Conservation (phyloP, 1,284 basidiomycete genomes). For the Neolentinus lepideus region DNA sequence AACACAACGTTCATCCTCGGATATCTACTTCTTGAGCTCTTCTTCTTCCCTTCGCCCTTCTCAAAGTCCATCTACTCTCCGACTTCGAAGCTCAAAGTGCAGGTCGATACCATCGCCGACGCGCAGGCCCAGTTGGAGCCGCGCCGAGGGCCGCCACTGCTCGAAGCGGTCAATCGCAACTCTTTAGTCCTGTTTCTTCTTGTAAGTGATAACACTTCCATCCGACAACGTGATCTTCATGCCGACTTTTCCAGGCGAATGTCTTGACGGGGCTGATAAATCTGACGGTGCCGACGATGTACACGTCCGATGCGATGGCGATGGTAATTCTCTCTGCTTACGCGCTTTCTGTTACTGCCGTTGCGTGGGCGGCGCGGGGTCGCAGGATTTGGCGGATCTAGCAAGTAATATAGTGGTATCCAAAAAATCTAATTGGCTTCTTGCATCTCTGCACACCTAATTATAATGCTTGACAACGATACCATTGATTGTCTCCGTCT, state of each 20-base stretch:
- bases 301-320: conserved; percentile 49
- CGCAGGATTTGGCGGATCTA: conserved; percentile 20
- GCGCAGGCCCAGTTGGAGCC: conserved; percentile 8
- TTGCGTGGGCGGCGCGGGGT: conserved; percentile 50
- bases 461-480: conserved; percentile 29
- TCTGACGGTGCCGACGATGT: conserved; percentile 79
- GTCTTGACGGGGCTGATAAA: conserved; percentile 84
- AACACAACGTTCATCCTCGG: conserved; percentile 83
- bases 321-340: conserved; percentile 67
- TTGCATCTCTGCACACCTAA: conserved; percentile 8
- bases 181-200: conserved; percentile 76
- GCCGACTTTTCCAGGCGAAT: conserved; percentile 58
- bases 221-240: too few species aligned
- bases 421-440: too few species aligned
- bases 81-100: conserved; percentile 31
- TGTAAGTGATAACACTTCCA: too few species aligned
- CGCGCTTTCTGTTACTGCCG: conserved; percentile 43
- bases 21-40: conserved; percentile 73
- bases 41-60: conserved; percentile 48
- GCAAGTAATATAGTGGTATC: too few species aligned
- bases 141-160: conserved; percentile 45
- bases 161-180: conserved; percentile 82
- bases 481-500: conserved; percentile 26
- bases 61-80: conserved; percentile 27
- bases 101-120: conserved; percentile 10